Evolutionary conservation across 441 rosid genomes (phyloP), one percentile per base, ranked within the genome.

Genomic region (Erysimum cheiri): DNA sequence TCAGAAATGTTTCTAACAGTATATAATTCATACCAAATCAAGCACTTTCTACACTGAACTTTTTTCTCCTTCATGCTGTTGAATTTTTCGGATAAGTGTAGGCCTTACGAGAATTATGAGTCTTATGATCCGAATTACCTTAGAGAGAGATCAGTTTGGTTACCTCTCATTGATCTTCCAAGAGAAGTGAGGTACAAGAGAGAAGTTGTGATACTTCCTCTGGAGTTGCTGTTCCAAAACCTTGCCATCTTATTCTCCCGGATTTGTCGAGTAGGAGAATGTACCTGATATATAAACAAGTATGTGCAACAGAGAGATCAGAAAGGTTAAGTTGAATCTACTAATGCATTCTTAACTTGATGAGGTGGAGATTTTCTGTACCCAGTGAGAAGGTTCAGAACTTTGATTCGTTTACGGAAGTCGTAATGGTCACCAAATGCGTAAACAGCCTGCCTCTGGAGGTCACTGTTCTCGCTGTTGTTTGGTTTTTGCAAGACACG

Each of bases 331-430:
- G 26, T 22, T n/a, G 26, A 11, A 31, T 55, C 33, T 36, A 33
- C 10, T 41, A 48, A 48, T 31, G 46, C 60, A 44, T 24, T 56
- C 54, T 53, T 24, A 53, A 37, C 22, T 55, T 32, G 40, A 69
- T 56, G 8, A 48, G 43, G 56, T 7, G 37, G 36, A 64, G 68
- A 5, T 41, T 40, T 57, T 76, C n/a, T 24, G n/a, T 91, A 93
- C 98, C 97, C 98, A 7, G 98, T 84, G 48, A 91, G 92, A 80
- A 91, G 95, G 81, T 91, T 94, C 71, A 88, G 73, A 74, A 94
- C 79, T 72, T 84, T 88, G 19, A 85, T 87, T 64, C 87, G 88
- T 80, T 91, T 93, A 50, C 98, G 71, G 77, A 93, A 88, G 82
- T 84, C 72, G 74, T 89, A 93, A 72, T 93, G 92, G 78, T 93